Percentiles rank a stretch among this genome's conserved stretches.
Conservation (phyloP, 148 eudicot genomes). For the Agrostemma githago region DNA sequence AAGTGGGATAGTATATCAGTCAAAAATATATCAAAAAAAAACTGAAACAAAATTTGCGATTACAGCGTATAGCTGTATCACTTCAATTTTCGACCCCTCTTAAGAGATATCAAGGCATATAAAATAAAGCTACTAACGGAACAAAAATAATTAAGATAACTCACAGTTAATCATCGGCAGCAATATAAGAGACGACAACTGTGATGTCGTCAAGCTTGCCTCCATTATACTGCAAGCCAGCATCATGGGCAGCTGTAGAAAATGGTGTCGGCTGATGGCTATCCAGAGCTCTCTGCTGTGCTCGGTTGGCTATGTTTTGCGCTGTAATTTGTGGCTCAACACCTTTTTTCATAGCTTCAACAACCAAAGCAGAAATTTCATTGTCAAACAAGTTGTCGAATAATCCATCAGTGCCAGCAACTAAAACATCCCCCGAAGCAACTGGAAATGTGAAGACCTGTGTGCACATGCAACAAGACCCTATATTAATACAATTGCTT, state of each 20-base stretch:
- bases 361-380: constrained; percentile 57
- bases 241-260: constrained; percentile 70
- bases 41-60: neutral
- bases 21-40: neutral
- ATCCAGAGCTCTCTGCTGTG: constrained; percentile 60
- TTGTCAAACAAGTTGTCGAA: constrained; percentile 72
- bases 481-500: neutral
- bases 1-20: neutral
- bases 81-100: neutral
- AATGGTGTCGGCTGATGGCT: constrained; percentile 56
- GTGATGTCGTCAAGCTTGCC: constrained; percentile 93
- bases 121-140: neutral
- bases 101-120: neutral
- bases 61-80: neutral
- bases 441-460: constrained; percentile 75
- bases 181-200: constrained; percentile 67
- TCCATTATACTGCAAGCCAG: constrained; percentile 65
- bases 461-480: constrained; percentile 23
- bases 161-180: constrained; percentile 25
- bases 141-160: constrained; percentile 8
- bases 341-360: constrained; percentile 40
- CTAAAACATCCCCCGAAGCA: constrained; percentile 65
- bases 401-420: constrained; percentile 85
- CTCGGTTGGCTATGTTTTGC: constrained; percentile 55
- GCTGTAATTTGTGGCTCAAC: constrained; percentile 54